These are phyloP conservation scores for Rubroboletus pulcherrimus DNA, from an alignment of 768 basidiomycete species.

Conservation along the genomic window DNA sequence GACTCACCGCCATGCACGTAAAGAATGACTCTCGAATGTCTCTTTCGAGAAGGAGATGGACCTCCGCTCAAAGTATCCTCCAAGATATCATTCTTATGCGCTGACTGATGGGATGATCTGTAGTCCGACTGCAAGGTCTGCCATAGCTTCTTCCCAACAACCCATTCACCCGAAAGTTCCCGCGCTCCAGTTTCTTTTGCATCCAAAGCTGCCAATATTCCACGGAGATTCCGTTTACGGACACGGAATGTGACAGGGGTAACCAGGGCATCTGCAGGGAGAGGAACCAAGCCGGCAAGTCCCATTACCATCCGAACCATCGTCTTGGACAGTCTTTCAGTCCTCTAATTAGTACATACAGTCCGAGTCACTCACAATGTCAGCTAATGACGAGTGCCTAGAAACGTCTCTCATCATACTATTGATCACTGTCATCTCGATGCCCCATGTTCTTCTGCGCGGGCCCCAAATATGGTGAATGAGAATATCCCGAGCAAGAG, in stretches of 20 bases:
- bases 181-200: constrained; percentile 69
- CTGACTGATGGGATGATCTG: constrained; percentile 43
- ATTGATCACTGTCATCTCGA: constrained; percentile 89
- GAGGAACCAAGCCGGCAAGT: constrained; percentile 75
- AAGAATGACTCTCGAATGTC: constrained; percentile 77
- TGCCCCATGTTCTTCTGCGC: constrained; percentile 86
- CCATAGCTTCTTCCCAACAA: constrained; percentile 93
- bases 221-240: constrained; percentile 63
- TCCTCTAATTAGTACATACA: not conserved
- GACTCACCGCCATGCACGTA: constrained; percentile 87
- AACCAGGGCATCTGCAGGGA: constrained; percentile 89
- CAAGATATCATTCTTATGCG: constrained; percentile 16
- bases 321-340: constrained; percentile 29
- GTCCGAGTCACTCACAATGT: constrained; percentile 55
- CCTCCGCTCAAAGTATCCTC: constrained; percentile 18
- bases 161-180: constrained; percentile 93
- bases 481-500: constrained; percentile 63
- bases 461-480: constrained; percentile 84
- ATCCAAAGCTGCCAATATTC: constrained; percentile 77
- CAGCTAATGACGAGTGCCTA: constrained; percentile 75
- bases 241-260: constrained; percentile 93
- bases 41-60: constrained; percentile 30
- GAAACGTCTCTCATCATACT: constrained; percentile 82
- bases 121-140: constrained; percentile 79
- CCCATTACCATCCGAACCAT: constrained; percentile 65